A percentile compares a stretch with the other conserved stretches of the same genome.
phyloP scores from a whole-genome alignment of 495 filamentous ascomycete genomes.

The Cudoniella acicularis region DNA sequence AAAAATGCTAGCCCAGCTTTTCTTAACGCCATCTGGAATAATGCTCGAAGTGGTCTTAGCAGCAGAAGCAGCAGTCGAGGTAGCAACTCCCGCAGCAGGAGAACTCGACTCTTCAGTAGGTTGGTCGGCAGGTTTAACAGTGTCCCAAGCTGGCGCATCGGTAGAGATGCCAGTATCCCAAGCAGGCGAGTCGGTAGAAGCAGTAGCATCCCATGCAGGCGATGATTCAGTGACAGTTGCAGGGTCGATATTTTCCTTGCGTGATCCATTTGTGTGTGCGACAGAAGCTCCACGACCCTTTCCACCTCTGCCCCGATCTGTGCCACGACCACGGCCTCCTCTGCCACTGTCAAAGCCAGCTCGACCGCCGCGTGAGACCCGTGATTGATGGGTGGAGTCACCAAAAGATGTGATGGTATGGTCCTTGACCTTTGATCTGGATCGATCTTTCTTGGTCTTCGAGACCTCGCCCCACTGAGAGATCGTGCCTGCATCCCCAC shows the following conservation, averaged over 20 bases:
- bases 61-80: slow-evolving; percentile 19
- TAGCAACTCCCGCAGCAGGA: slow-evolving; percentile 18
- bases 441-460: slow-evolving; percentile 81
- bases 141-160: slow-evolving; percentile 27
- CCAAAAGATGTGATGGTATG: slow-evolving; percentile 43
- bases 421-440: slow-evolving; percentile 81
- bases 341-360: slow-evolving; percentile 62
- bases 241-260: slow-evolving; percentile 44
- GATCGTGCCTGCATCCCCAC: slow-evolving; percentile 62
- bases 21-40: slow-evolving; percentile 33
- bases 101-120: slow-evolving; percentile 11
- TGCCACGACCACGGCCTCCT: slow-evolving; percentile 65
- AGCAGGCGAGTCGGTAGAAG: slow-evolving; percentile 17
- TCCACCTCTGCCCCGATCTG: slow-evolving; percentile 72
- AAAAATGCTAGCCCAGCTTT: slow-evolving; percentile 58
- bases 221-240: slow-evolving; percentile 41
- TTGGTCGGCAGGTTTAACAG: slow-evolving; percentile 34
- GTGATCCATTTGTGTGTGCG: slow-evolving; percentile 47
- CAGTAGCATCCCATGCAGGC: slow-evolving; percentile 21
- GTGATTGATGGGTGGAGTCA: slow-evolving; percentile 33
- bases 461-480: slow-evolving; percentile 95
- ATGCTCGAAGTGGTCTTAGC: slow-evolving; percentile 28
- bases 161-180: slow-evolving; percentile 33
- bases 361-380: slow-evolving; percentile 57
- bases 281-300: slow-evolving; percentile 61